Conservation (phyloP, 2,329 filamentous ascomycete genomes). For the Alternaria triticimaculans region DNA sequence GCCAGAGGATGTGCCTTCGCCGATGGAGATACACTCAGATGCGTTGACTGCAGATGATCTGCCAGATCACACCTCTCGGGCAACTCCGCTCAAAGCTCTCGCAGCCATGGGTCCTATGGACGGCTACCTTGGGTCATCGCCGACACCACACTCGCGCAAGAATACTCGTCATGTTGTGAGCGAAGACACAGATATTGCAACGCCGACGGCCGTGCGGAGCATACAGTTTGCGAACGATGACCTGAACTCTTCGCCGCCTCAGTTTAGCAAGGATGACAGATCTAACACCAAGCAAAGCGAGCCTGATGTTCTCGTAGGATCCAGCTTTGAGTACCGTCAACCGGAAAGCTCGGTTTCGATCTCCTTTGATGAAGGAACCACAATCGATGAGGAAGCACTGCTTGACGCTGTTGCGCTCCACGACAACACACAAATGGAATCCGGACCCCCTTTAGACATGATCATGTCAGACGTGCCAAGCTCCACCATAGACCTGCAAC, state of each 20-base stretch:
- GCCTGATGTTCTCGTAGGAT: slow-evolving; percentile 14
- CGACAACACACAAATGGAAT: slow-evolving; percentile 7
- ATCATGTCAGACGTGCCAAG: slow-evolving; percentile 37
- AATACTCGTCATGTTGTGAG: slow-evolving; percentile 33
- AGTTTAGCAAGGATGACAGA: slow-evolving; percentile 22
- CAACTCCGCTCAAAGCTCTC: slow-evolving; percentile 35
- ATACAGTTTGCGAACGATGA: slow-evolving; percentile 34
- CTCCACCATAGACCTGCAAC: slow-evolving; percentile 40
- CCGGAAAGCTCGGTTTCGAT: slow-evolving; percentile 19
- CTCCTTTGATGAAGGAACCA: slow-evolving; percentile 44
- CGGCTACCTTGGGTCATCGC: slow-evolving; percentile 45
- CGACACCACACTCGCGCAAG: slow-evolving; percentile 42
- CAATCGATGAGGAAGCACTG: slow-evolving; percentile 37
- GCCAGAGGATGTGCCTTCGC: slow-evolving; percentile 27
- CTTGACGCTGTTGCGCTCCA: slow-evolving; percentile 18
- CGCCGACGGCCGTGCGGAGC: slow-evolving; percentile 37
- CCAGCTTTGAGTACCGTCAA: slow-evolving; percentile 32
- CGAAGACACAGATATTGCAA: slow-evolving; percentile 36
- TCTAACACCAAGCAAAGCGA: background rate
- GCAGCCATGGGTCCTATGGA: slow-evolving; percentile 44
- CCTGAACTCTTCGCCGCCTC: slow-evolving; percentile 47
- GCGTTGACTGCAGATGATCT: slow-evolving; percentile 32
- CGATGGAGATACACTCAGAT: slow-evolving; percentile 40
- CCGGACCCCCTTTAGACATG: slow-evolving; percentile 9
- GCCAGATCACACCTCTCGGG: slow-evolving; percentile 24